These are phyloP conservation scores for Cryphonectria parasitica DNA, from an alignment of 2,329 filamentous ascomycete genomes.

Conservation along the genomic window DNA sequence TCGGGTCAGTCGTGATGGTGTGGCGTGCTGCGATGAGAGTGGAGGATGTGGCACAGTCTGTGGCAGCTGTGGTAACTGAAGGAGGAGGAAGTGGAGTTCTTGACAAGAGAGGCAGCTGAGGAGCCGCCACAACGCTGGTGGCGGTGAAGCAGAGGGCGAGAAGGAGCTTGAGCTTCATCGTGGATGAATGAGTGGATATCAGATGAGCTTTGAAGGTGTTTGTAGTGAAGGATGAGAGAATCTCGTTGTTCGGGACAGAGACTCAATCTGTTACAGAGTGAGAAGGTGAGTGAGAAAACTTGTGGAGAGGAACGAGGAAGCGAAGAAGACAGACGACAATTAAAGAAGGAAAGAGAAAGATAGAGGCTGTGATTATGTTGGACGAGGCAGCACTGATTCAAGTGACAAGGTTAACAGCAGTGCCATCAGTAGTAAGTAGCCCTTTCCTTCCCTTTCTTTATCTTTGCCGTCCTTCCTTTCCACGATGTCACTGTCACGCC, in stretches of 20 bases:
- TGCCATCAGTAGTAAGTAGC: neutral
- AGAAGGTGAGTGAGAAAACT: too few relatives aligned
- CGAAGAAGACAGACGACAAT: neutral
- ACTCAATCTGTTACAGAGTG: neutral
- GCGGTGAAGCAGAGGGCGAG: constrained; percentile 1
- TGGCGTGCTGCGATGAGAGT: neutral
- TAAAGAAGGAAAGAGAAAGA: neutral
- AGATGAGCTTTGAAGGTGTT: neutral
- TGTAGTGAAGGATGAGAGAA: neutral
- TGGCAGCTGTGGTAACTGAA: neutral
- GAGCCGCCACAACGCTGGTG: neutral
- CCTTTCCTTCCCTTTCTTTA: neutral
- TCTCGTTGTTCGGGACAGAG: neutral
- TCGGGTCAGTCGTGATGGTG: neutral
- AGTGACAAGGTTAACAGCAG: neutral
- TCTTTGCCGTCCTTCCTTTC: neutral
- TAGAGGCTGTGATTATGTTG: neutral
- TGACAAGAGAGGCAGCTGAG: neutral
- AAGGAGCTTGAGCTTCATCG: neutral
- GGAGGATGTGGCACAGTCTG: neutral
- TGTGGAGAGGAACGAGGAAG: neutral
- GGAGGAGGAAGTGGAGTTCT: neutral
- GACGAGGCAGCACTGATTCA: neutral
- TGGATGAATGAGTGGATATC: neutral
- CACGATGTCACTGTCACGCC: neutral